Base-by-base conservation (phyloP, 192 early-diverging fungal species). In the Coemansia sp. region DNA sequence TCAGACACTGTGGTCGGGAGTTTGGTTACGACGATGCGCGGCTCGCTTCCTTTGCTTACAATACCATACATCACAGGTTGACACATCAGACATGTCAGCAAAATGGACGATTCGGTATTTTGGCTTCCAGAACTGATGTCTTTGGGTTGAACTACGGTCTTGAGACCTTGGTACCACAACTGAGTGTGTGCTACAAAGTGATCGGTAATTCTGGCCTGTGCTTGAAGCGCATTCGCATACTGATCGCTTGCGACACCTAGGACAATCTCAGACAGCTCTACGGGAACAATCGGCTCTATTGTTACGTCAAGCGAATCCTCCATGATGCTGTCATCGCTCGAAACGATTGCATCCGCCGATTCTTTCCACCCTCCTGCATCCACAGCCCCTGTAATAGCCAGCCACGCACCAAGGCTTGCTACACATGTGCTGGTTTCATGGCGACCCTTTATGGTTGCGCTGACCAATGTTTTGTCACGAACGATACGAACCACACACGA, bases 21-120 rank as follows among this genome's bases (percentile, higher is more conserved):
- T 59, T 74, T 83, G 5, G 68, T 72, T 40, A 83, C 64, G 32
- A 76, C 50, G 11, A 83, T 69, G 1, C 75, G 70, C n/a, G 66
- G 45, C 11, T 48, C 22, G 17, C 62, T 62, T 5, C 39, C 72
- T 16, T 7, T 43, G 5, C 56, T 12, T 1, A 83, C 12, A 38
- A 83, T 25, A 1, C 80, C 80, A 44, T 77, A 72, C 12, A 64
- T 61, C 16, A 70, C 69, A 14, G 80, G 80, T 72, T 83, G 75
- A 42, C 80, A 83, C 80, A 83, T 83, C 17, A 83, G 39, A 32
- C 80, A 83, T 41, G 68, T 60, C 48, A 83, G 40, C 3, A 20
- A 22, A 54, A 76, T 61, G 14, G 59, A 12, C 5, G 38, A 22
- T 0, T 9, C 61, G 13, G 25, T 32, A 22, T 59, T 22, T 19